Percentiles rank a stretch among this genome's conserved stretches.
Conservation (phyloP, 768 basidiomycete species). For the Russula brevipes region DNA sequence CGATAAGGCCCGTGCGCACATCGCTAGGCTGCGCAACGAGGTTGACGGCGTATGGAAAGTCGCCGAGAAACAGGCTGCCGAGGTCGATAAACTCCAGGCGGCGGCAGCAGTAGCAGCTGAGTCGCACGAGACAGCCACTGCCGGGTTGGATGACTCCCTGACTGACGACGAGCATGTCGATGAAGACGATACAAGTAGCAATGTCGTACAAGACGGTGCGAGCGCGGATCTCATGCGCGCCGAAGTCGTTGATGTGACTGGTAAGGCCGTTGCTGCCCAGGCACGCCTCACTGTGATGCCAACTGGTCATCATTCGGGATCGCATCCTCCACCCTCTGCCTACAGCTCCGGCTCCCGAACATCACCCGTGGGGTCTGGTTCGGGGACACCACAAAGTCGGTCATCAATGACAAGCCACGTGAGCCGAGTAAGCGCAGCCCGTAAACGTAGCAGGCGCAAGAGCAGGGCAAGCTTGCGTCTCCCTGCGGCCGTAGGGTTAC, state of each 20-base stretch:
- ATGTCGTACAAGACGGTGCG: slow-evolving; percentile 9
- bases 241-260: slow-evolving; percentile 21
- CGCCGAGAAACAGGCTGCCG: slow-evolving; percentile 65
- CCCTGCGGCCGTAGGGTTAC: slow-evolving; percentile 29
- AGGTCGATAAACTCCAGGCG: slow-evolving; percentile 60
- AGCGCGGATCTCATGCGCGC: slow-evolving; percentile 19
- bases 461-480: slow-evolving; percentile 66
- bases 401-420: slow-evolving; percentile 29
- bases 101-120: slow-evolving; percentile 25
- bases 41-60: slow-evolving; percentile 78
- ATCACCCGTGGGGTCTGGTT: not conserved
- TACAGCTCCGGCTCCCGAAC: not conserved
- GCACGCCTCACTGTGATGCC: slow-evolving; percentile 20
- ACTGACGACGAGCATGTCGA: slow-evolving; percentile 21
- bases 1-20: slow-evolving; percentile 40
- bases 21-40: slow-evolving; percentile 58
- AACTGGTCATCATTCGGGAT: not conserved
- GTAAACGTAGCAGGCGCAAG: slow-evolving; percentile 54
- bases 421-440: slow-evolving; percentile 57
- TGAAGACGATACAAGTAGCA: slow-evolving; percentile 18
- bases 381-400: not conserved
- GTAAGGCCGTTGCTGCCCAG: slow-evolving; percentile 18
- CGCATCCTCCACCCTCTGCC: not conserved
- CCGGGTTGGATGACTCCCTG: slow-evolving; percentile 18
- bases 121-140: not conserved